Evolutionary conservation across 768 basidiomycete genomes (phyloP), one percentile per base, ranked within the genome.

Genomic region (Termitomyces sp.): DNA sequence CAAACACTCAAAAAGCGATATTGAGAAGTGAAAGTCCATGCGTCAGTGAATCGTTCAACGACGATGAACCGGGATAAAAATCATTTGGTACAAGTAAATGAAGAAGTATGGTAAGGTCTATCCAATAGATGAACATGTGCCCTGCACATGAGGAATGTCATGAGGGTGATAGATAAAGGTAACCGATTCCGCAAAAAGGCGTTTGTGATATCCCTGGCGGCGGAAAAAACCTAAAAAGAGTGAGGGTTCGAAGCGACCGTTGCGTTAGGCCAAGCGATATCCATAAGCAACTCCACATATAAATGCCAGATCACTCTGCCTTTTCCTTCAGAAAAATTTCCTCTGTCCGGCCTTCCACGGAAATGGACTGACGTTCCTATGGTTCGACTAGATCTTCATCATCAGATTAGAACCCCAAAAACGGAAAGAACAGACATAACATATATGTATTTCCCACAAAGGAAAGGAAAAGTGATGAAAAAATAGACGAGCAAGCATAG

Each of bases 231-330:
- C 25, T 20, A n/a, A 25, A 40, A 16, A 33, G 33, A 47, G 27
- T 39, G 36, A 15, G 23, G 20, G 18, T 15, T 43, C 12, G 20
- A 52, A 52, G 41, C 5, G 11, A 16, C 25, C 25, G 16, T 31
- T 32, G 27, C 12, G 20, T 50, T n/a, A 23, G 22, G 15, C 11
- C 23, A 36, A 18, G 11, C 31, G 29, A 27, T 49, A 54, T 49
- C 53, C 53, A 39, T 47, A 54, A 54, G 53, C 47, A 54, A 47
- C 49, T 35, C n/a, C n/a, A n/a, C n/a, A n/a, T n/a, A n/a, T n/a
- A n/a, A n/a, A n/a, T 13, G 25, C 11, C 33, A 15, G 9, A 16
- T 45, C 31, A 5, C 9, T 3, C 33, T 15, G 38, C 20, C 38
- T 27, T 20, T 41, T 40, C 22, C 50, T 31, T 51, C 29, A 54